A percentile compares a stretch with the other conserved stretches of the same genome.
Evolutionary conservation across 2,329 filamentous ascomycete genomes (phyloP).

Genomic region (Neophaeococcomyces mojaviensis): DNA sequence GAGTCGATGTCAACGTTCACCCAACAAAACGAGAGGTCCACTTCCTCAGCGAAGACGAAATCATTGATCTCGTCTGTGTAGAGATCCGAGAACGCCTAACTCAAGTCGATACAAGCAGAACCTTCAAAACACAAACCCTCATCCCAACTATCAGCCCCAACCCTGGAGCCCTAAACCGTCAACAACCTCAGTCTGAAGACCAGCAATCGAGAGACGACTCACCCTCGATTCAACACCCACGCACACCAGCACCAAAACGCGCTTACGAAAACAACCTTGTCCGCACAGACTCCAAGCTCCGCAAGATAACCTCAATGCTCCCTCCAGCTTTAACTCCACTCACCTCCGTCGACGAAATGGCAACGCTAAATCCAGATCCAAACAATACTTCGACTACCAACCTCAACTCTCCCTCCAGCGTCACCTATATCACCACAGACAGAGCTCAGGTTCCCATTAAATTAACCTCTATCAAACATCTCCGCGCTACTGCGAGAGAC

Average conservation of each 20-base stretch:
- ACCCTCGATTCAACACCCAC: conserved; percentile 26
- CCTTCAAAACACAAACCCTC: conserved; percentile 87
- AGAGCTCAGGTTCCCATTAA: conserved; percentile 63
- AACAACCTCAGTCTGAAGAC: conserved; percentile 32
- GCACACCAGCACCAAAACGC: conserved; percentile 38
- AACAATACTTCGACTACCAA: conserved; percentile 29
- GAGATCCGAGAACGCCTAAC: conserved; percentile 71
- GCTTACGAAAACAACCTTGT: conserved; percentile 82
- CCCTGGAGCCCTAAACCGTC: conserved; percentile 10
- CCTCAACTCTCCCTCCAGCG: conserved; percentile 37
- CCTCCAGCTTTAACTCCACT: conserved; percentile 40
- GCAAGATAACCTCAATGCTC: conserved; percentile 97
- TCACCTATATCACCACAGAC: conserved; percentile 65
- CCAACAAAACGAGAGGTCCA: conserved; percentile 96
- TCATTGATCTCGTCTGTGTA: conserved; percentile 76
- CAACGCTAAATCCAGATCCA: conserved; percentile 23
- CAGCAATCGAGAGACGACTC: conserved; percentile 27
- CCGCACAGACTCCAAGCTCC: conserved; percentile 76
- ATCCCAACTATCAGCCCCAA: conserved; percentile 54
- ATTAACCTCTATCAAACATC: conserved; percentile 75
- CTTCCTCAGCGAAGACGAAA: conserved; percentile 95
- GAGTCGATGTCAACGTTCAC: conserved; percentile 95
- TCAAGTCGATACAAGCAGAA: conserved; percentile 84
- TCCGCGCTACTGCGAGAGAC: conserved; percentile 73
- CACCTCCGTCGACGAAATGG: conserved; percentile 27